Evolutionary conservation across 768 basidiomycete genomes (phyloP), one percentile per base, ranked within the genome.

Genomic region (Kwoniella sp.): DNA sequence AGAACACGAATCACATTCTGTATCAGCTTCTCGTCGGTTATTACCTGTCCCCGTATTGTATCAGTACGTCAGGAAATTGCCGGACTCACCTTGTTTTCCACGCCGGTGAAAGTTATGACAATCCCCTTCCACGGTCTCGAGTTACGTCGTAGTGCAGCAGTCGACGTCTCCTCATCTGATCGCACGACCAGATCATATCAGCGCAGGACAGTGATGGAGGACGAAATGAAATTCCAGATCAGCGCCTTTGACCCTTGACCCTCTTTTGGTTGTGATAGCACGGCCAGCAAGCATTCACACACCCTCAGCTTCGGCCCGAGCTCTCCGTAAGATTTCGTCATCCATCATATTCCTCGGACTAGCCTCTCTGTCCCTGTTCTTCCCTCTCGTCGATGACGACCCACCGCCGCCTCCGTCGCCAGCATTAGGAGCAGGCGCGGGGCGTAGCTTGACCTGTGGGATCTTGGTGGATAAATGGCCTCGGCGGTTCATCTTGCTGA

Each of bases 401-500:
- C 55, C 55, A 8, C 23, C 55, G 15, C 17, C 22, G 12, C 13
- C 38, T 38, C 37, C 23, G 1, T 66, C 60, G 2, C 65, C 63
- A 20, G 9, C 20, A 17, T 45, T 45, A 3, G 70, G 51, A 1
- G 63, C 61, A 2, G 74, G 77, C 23, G 72, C 78, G 11, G 81
- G 80, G 15, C 81, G 74, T 25, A 82, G 65, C 58, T 81, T 82
- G 68, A 82, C 82, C 67, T 80, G 80, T 1, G 82, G 80, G 15
- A 82, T 66, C 61, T 81, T 82, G 50, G 60, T 70, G 3, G 79
- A 81, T n/a, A 78, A 54, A 65, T 82, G 80, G 9, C 79, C 77
- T n/a, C 79, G 71, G 4, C 80, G 73, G 54, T 73, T 73, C 70
- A 77, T 71, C n/a, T 54, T 65, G 59, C 26, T n/a, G n/a, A n/a